These are phyloP conservation scores for Quercus tomentella DNA, from an alignment of 331 rosid genomes.

Conservation along the genomic window DNA sequence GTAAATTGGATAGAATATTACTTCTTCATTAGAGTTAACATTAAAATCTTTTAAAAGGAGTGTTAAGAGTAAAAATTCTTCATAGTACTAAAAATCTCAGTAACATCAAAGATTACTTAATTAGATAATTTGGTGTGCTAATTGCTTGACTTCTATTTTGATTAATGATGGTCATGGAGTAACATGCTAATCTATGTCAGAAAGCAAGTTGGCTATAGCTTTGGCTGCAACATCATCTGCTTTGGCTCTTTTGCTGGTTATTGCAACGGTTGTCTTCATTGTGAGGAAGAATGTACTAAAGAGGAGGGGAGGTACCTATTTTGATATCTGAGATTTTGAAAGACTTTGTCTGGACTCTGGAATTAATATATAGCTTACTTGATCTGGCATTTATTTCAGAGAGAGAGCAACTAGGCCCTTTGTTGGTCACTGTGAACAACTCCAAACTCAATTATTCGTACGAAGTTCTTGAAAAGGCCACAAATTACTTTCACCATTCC, in stretches of 20 bases:
- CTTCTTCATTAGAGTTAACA: not conserved
- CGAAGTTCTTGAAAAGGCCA: constrained; percentile 68
- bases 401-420: constrained; percentile 53
- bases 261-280: constrained; percentile 37
- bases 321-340: not conserved
- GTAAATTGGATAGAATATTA: not conserved
- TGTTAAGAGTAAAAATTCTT: too few species aligned
- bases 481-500: constrained; percentile 52
- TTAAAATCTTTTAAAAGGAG: not conserved
- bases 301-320: constrained; percentile 45
- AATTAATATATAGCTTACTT: not conserved
- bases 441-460: constrained; percentile 61
- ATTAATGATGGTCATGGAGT: not conserved
- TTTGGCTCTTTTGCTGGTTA: constrained; percentile 40
- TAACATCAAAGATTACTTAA: not conserved
- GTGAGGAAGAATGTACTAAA: constrained; percentile 36
- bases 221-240: constrained; percentile 40
- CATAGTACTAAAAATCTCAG: not conserved
- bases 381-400: constrained; percentile 31
- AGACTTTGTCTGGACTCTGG: not conserved
- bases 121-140: not conserved
- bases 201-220: constrained; percentile 26
- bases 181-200: constrained; percentile 23
- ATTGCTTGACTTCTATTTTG: not conserved
- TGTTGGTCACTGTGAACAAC: constrained; percentile 38